These are phyloP conservation scores for Arabis alpina DNA, from an alignment of 345 rosid genomes.

Conservation along the genomic window DNA sequence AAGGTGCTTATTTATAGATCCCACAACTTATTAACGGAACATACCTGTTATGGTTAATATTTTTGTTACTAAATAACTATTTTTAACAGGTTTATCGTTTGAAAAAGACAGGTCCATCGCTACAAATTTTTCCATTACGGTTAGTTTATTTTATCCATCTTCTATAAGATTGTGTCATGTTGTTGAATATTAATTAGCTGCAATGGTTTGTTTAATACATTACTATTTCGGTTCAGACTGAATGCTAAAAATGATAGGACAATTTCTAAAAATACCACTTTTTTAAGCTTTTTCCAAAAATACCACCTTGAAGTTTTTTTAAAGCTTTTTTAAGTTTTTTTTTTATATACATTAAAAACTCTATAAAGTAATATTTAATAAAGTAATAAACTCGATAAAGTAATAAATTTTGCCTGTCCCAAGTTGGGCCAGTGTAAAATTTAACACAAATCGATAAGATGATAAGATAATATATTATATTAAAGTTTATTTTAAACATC, in stretches of 20 bases:
- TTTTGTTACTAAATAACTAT: constrained; percentile 26
- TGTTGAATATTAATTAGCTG: constrained; percentile 15
- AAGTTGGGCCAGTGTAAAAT: too few species aligned
- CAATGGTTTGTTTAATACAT: neutral
- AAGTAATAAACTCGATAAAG: too few species aligned
- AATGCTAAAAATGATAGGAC: constrained; percentile 11
- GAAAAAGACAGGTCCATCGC: neutral
- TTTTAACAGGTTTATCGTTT: constrained; percentile 1
- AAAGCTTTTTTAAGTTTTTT: too few species aligned
- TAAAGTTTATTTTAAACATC: too few species aligned
- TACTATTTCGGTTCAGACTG: neutral
- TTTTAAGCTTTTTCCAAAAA: too few species aligned
- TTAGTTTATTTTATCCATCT: neutral
- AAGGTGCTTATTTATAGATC: constrained; percentile 13
- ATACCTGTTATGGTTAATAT: neutral
- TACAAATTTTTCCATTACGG: constrained; percentile 7
- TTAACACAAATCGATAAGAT: too few species aligned
- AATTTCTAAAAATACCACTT: too few species aligned
- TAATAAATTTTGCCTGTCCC: too few species aligned
- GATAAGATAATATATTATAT: too few species aligned
- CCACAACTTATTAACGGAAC: constrained; percentile 8
- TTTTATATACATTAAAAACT: too few species aligned
- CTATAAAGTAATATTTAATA: too few species aligned
- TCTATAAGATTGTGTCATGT: neutral
- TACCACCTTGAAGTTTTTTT: too few species aligned